Evolutionary conservation across 306 rosid species (phyloP), one percentile per base, ranked within the genome.

Genomic region (Hippophae rhamnoides): DNA sequence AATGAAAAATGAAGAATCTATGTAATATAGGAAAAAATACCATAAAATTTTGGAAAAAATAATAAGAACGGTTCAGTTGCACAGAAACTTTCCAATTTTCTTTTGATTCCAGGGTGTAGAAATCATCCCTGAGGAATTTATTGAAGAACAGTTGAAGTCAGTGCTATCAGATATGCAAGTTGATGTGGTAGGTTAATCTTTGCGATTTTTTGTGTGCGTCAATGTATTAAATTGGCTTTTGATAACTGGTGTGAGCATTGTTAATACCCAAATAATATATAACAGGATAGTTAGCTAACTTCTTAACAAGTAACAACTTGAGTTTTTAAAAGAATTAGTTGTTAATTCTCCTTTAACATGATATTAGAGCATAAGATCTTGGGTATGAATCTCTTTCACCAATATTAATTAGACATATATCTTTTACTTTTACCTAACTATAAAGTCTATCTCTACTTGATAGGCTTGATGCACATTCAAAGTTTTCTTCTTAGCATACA

Each of bases 161-260:
- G 92, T 90, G 79, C 85, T 87, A 10, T 85, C 95, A 51, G 96
- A 90, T 69, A 87, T 85, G 96, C 79, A 87, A 61, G 96, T 90
- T 65, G 84, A 90, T 68, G 98, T 90, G 81, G 98, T 90, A 73
- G 77, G 84, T 74, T 48, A 54, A 65, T 45, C 13, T 62, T 52
- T 61, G 10, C 26, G 41, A 26, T 38, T 65, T 14, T 40, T 42
- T 12, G 44, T 45, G 57, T 51, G 62, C 40, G 43, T 46, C 46
- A 6, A 13, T 38, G 40, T 1, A 11, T 27, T 25, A 44, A 12
- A 58, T 57, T 46, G 41, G 18, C 14, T 31, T 40, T 0, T 61
- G 13, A 9, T 9, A 13, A 9, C 13, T 10, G 50, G 50, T 49
- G 53, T 48, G 7, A 23, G 52, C 13, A 12, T 11, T 48, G 7